Base-by-base conservation (phyloP, 2,329 filamentous ascomycete species). In the Alternaria brassicicola region DNA sequence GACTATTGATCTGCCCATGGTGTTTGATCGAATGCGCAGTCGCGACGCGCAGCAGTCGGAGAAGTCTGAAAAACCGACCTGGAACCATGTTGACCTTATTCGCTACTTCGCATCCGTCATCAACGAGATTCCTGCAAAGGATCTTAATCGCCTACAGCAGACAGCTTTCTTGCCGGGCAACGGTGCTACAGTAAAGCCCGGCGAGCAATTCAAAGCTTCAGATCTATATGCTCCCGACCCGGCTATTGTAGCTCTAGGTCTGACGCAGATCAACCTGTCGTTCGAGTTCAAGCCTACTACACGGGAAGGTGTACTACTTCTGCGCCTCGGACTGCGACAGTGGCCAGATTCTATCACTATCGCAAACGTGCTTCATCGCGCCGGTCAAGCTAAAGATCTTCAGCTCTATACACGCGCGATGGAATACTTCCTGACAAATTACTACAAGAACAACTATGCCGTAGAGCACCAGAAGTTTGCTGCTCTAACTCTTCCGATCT, bases 21-120 rank as follows among this genome's bases (percentile, higher is more conserved):
- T 99, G 28, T 98, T 99, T 70, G 90, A 91, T 23, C 86, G 94
- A 42, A 84, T 99, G 41, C 84, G 97, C 65, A 88, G 85, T 50
- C 83, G 85, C 15, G 82, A 87, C 13, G 76, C 76, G 9, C 81
- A 82, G n/a, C 61, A 76, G 39, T 12, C 51, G 0, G 55, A 55
- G 2, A 58, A 58, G 3, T 72, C 79, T 19, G 84, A 84, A 25
- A 82, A 81, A 21, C 78, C 80, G 21, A 84, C 88, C 75, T 97
- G 92, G 91, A 97, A 92, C 57, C 94, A 98, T 73, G 88, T 97
- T 60, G 94, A 99, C 74, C 82, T 99, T 25, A 93, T 99, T 77
- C 94, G 93, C 68, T 99, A 99, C 69, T 85, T 99, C 41, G 87
- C 94, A 10, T 96, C 93, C 8, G 95, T 99, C 26, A 88, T 87